Conservation (phyloP, 2,329 filamentous ascomycete genomes). For the Monilinia aucupariae region DNA sequence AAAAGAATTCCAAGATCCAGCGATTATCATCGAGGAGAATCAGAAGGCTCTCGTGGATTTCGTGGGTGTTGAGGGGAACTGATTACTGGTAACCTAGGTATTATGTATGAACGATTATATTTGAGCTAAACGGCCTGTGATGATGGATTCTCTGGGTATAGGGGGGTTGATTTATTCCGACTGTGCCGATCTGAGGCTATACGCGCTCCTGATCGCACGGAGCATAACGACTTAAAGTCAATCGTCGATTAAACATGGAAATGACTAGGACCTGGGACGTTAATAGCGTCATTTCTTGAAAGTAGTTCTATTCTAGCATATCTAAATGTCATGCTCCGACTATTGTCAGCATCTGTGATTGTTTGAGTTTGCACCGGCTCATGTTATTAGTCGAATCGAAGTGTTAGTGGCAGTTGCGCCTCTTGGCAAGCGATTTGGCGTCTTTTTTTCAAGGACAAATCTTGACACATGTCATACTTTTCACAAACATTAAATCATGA, state of each 20-base stretch:
- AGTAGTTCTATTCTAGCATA: not conserved
- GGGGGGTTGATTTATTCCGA: not conserved
- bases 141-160: no score
- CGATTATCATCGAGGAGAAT: slow-evolving; percentile 27
- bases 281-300: not conserved
- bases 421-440: not conserved
- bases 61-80: not conserved
- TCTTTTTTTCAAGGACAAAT: no score
- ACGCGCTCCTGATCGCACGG: not conserved
- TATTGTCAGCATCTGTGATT: not conserved
- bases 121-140: not conserved
- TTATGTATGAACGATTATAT: not conserved
- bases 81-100: not conserved
- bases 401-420: not conserved
- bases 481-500: no score
- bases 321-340: not conserved
- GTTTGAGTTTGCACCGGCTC: slow-evolving; percentile 3
- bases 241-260: not conserved
- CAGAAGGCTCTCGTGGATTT: slow-evolving; percentile 24
- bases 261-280: not conserved
- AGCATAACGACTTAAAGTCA: not conserved
- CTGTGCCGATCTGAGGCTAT: no score
- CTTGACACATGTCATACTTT: no score
- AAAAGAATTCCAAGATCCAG: slow-evolving; percentile 23
- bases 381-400: not conserved